A percentile compares a stretch with the other conserved stretches of the same genome.
Evolutionary conservation across 768 basidiomycete genomes (phyloP).

Genomic region (Russula virescens): DNA sequence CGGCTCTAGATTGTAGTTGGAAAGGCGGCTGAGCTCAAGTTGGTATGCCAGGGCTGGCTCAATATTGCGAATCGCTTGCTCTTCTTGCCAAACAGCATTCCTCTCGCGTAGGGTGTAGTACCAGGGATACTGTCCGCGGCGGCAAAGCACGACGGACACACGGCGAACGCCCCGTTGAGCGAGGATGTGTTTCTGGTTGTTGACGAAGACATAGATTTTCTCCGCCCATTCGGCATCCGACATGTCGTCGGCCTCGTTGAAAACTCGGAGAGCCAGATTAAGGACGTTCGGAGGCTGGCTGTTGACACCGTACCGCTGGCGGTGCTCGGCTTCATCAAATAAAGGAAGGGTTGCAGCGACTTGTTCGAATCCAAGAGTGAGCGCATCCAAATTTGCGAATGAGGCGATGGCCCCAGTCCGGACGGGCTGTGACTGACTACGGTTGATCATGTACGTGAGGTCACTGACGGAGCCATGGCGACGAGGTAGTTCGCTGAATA

Average conservation of each 20-base stretch:
- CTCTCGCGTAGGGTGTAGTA: conserved; percentile 87
- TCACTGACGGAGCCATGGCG: conserved; percentile 94
- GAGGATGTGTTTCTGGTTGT: conserved; percentile 58
- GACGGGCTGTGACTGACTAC: conserved; percentile 80
- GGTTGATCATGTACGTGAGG: conserved; percentile 85
- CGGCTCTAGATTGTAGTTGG: conserved; percentile 95
- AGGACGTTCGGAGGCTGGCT: conserved; percentile 85
- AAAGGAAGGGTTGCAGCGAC: conserved; percentile 67
- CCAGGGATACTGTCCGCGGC: conserved; percentile 84
- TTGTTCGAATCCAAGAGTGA: conserved; percentile 68
- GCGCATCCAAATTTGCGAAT: conserved; percentile 67
- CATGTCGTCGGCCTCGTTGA: conserved; percentile 73
- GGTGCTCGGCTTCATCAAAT: conserved; percentile 67
- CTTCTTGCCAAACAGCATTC: conserved; percentile 79
- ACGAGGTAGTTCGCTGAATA: conserved; percentile 45
- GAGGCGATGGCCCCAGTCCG: conserved; percentile 90
- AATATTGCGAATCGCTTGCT: conserved; percentile 94
- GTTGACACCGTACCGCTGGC: conserved; percentile 65
- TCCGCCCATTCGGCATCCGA: conserved; percentile 72
- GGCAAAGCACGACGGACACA: conserved; percentile 87
- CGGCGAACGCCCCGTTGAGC: conserved; percentile 80
- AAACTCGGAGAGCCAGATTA: conserved; percentile 88
- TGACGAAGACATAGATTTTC: conserved; percentile 64
- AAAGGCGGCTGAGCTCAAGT: conserved; percentile 91
- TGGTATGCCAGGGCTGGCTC: conserved; percentile 98